Evolutionary conservation across 208 protist genomes (phyloP), one percentile per base, ranked within the genome.

Genomic region (Naegleria fowleri): DNA sequence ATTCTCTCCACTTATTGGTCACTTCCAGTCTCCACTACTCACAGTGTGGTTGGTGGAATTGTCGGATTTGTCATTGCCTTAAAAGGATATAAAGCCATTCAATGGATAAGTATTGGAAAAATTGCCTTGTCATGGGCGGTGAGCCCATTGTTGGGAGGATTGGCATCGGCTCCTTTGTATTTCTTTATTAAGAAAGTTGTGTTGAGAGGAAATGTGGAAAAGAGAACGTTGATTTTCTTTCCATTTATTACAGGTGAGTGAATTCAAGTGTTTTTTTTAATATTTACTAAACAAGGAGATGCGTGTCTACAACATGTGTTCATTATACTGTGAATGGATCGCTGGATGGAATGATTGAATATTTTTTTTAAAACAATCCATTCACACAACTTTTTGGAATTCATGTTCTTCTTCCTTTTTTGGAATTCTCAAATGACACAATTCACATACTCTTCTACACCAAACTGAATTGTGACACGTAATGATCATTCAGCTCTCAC

Each of bases 11-110:
- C 84, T 5, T n/a, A 48, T 33, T 9, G 11, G 19, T 88, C 84
- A 19, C 29, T 88, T 6, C 84, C 84, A 88, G 84, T 88, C 15
- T 88, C 84, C 15, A 88, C 84, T 38, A 67, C 55, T 67, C 55
- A 67, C 22, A 29, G 19, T 29, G 55, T 88, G n/a, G 43, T 88
- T 15, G 84, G 84, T 39, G 39, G 36, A 6, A n/a, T 88, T 33
- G 11, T 52, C n/a, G 84, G 84, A 25, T 55, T 22, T 88, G 84
- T 36, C 3, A 58, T 88, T 22, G 51, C 29, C 9, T 22, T 88
- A 36, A 39, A 39, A 48, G 84, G 84, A 33, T 29, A 15, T n/a
- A 38, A 51, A 19, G 13, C 41, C 13, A 55, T 67, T 67, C 55
- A 67, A 67, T 67, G 55, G 55, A 67, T 67, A 13, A 67, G 19